These are phyloP conservation scores for Cyberlindnera mrakii DNA, from an alignment of 805 yeast genomes.

Conservation along the genomic window DNA sequence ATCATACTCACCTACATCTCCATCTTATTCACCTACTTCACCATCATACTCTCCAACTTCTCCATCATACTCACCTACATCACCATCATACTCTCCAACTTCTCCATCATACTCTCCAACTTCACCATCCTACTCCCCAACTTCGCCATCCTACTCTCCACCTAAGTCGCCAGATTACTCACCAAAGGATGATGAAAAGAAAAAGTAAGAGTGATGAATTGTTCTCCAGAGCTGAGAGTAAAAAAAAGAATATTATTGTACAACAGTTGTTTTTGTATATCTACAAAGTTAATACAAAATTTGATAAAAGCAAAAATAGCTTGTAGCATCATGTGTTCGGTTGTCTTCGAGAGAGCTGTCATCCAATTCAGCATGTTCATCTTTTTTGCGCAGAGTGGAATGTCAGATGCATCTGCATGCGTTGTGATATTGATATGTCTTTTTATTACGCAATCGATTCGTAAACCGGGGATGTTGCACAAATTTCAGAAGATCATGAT, in stretches of 20 bases:
- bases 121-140: conserved; percentile 35
- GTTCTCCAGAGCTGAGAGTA: neutral
- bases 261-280: neutral
- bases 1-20: conserved; percentile 58
- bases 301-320: too few relatives aligned
- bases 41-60: conserved; percentile 42
- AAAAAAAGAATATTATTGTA: neutral
- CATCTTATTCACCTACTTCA: conserved; percentile 58
- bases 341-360: too few relatives aligned
- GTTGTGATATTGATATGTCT: too few relatives aligned
- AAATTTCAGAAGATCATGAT: too few relatives aligned
- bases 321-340: too few relatives aligned
- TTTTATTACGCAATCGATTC: too few relatives aligned
- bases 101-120: conserved; percentile 42
- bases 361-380: too few relatives aligned
- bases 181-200: conserved; percentile 10
- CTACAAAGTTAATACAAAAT: neutral
- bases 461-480: too few relatives aligned
- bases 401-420: too few relatives aligned
- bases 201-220: conserved; percentile 5
- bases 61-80: conserved; percentile 33
- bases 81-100: conserved; percentile 40
- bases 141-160: conserved; percentile 14
- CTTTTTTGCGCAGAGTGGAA: too few relatives aligned
- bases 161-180: conserved; percentile 12